phyloP scores from a whole-genome alignment of 176 grass and related monocot species.

The Chloris gayana region DNA sequence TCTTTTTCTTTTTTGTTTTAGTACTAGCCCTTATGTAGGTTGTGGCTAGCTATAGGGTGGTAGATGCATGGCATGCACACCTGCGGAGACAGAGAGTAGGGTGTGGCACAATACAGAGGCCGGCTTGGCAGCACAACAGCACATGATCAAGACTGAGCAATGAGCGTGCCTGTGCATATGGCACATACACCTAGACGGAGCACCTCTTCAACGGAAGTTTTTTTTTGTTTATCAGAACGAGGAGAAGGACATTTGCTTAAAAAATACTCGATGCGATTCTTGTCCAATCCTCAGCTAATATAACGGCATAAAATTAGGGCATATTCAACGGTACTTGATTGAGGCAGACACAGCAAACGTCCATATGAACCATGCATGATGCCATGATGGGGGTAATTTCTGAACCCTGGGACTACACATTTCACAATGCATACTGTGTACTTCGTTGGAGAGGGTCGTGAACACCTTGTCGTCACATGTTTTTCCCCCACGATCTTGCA shows the following conservation, averaged over 20 bases:
- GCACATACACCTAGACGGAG: conserved; percentile 13
- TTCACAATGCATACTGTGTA: no score
- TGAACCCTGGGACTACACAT: no score
- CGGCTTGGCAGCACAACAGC: not conserved
- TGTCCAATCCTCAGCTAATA: conserved; percentile 6
- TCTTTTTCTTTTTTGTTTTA: not conserved
- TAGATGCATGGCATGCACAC: conserved; percentile 29
- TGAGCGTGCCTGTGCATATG: conserved; percentile 26
- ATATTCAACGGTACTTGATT: conserved; percentile 6
- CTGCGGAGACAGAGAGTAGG: conserved; percentile 35
- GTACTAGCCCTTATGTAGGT: not conserved
- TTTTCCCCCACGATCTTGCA: no score
- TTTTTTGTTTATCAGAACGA: conserved; percentile 12
- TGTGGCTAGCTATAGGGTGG: not conserved
- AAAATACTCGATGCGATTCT: conserved; percentile 22
- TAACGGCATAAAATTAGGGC: not conserved
- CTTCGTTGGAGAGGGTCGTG: no score
- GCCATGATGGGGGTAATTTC: no score
- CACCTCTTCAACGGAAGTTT: no score
- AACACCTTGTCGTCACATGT: no score
- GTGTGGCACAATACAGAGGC: conserved; percentile 22
- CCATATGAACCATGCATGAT: no score
- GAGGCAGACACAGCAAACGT: no score
- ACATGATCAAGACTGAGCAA: conserved; percentile 27
- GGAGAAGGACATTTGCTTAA: conserved; percentile 17